Evolutionary conservation across 352 stramenopile genomes (phyloP).

Genomic region (Aphanomyces stellatus): DNA sequence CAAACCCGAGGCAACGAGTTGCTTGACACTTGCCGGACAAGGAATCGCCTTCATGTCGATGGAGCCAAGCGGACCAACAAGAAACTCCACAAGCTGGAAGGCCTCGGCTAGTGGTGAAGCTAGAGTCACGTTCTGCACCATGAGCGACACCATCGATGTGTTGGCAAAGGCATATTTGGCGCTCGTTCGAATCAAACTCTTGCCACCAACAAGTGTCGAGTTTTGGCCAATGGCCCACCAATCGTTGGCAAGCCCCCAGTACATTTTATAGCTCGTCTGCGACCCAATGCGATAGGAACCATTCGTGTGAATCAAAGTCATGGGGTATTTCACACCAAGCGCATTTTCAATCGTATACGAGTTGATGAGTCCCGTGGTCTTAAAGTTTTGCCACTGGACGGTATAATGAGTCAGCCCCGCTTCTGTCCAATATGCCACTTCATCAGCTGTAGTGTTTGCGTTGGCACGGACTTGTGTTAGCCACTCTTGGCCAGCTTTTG

Average conservation of each 20-base stretch:
- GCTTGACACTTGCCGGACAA: not conserved
- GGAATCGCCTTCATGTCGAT: slow-evolving; percentile 1
- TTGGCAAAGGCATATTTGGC: slow-evolving; percentile 2
- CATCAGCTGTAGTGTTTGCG: not conserved
- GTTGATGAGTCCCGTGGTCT: not conserved
- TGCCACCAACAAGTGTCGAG: not conserved
- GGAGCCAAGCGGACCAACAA: not conserved
- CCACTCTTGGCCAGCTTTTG: not conserved
- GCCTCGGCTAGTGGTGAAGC: not conserved
- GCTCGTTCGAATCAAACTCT: not conserved
- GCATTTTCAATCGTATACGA: slow-evolving; percentile 2
- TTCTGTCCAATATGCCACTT: not conserved
- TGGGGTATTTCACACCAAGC: not conserved
- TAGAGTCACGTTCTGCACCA: not conserved
- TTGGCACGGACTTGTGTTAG: not conserved
- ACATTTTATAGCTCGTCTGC: slow-evolving; percentile 10
- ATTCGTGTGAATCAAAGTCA: not conserved
- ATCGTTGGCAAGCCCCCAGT: slow-evolving; percentile 11
- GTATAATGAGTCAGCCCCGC: not conserved
- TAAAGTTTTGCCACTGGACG: slow-evolving; percentile 14
- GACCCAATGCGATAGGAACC: not conserved
- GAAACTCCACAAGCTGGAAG: not conserved
- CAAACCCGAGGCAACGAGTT: not conserved
- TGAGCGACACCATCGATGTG: not conserved
- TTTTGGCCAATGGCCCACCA: not conserved